phyloP scores from a whole-genome alignment of 805 yeast genomes.

The Spathaspora sp. region DNA sequence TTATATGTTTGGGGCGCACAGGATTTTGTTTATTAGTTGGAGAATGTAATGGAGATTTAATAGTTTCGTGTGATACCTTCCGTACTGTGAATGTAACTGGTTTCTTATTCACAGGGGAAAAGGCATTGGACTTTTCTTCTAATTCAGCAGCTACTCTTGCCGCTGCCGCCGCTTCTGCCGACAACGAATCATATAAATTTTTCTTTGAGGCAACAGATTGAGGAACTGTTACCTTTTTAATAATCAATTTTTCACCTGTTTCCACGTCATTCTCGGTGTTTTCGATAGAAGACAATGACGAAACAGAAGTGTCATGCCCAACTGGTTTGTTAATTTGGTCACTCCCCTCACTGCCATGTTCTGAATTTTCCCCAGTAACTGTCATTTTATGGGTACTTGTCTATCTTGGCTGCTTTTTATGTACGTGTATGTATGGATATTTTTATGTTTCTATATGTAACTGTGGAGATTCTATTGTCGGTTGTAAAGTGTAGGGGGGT shows the following conservation, averaged over 20 bases:
- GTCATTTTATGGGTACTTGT: too few relatives aligned
- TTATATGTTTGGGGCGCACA: neutral
- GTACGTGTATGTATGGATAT: neutral
- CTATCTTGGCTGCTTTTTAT: neutral
- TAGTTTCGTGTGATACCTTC: constrained; percentile 27
- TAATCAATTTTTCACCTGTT: neutral
- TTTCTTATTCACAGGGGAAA: constrained; percentile 12
- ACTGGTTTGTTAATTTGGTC: neutral
- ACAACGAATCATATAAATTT: constrained; percentile 5
- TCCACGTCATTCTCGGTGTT: constrained; percentile 9
- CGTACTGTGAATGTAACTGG: constrained; percentile 32
- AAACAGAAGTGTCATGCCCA: constrained; percentile 11
- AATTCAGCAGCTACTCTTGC: neutral
- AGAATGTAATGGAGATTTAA: constrained; percentile 10
- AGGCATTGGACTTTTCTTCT: neutral
- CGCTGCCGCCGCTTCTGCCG: neutral
- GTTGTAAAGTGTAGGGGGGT: neutral
- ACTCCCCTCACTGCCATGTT: neutral
- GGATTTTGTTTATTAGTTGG: neutral
- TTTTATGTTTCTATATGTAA: neutral
- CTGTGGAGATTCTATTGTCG: neutral
- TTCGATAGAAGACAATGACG: constrained; percentile 21
- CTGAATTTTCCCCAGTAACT: too few relatives aligned
- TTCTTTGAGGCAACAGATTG: constrained; percentile 7
- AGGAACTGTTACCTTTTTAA: constrained; percentile 1